Evolutionary conservation across 202 grass and related monocot genomes (phyloP).

Genomic region (Musa balbisiana): DNA sequence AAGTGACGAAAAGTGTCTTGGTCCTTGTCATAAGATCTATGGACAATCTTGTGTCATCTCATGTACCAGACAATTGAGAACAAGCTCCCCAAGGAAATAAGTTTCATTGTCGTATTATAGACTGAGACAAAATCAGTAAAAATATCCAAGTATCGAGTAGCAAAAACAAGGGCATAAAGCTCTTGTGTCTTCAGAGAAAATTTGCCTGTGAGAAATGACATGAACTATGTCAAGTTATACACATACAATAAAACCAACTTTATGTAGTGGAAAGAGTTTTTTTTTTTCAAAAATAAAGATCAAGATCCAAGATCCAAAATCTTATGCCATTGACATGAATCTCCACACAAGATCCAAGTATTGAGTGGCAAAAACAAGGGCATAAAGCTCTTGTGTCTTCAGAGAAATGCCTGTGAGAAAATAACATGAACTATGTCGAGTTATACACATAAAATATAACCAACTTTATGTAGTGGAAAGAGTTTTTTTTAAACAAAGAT

Average conservation of each 20-base stretch:
- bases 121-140: slow-evolving; percentile 44
- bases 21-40: slow-evolving; percentile 66
- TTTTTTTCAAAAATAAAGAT: too few relatives aligned
- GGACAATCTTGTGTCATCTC: slow-evolving; percentile 59
- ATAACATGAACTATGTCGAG: background rate
- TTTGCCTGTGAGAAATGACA: slow-evolving; percentile 24
- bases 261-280: too few relatives aligned
- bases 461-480: background rate
- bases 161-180: slow-evolving; percentile 71
- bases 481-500: too few relatives aligned
- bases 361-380: slow-evolving; percentile 59
- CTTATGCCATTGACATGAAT: too few relatives aligned
- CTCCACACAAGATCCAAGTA: slow-evolving; percentile 37
- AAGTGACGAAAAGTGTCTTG: slow-evolving; percentile 67
- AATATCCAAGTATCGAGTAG: slow-evolving; percentile 63
- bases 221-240: background rate
- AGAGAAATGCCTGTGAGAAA: slow-evolving; percentile 33
- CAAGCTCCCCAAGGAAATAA: slow-evolving; percentile 60
- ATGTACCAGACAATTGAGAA: slow-evolving; percentile 82
- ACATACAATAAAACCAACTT: background rate
- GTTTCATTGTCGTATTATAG: slow-evolving; percentile 63
- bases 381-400: slow-evolving; percentile 73
- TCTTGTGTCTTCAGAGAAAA: slow-evolving; percentile 79
- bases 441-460: background rate
- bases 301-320: too few relatives aligned